Percentiles rank a stretch among this genome's conserved stretches.
phyloP scores from a whole-genome alignment of 139 green algal genomes.

The Medakamo hakoo region DNA sequence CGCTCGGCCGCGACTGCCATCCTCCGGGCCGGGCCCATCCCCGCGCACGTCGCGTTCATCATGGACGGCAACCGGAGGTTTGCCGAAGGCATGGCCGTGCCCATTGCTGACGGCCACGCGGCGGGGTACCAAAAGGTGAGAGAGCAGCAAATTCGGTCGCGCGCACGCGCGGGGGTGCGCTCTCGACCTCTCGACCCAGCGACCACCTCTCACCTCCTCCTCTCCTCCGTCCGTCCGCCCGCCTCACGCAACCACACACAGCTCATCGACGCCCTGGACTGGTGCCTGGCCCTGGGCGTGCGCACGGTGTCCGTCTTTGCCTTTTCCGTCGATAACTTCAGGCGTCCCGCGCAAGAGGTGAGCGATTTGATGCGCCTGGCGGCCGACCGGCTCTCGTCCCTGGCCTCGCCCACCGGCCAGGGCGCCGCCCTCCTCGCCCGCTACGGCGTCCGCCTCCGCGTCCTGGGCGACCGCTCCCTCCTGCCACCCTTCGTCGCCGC shows the following conservation, averaged over 20 bases:
- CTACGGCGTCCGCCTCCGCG: conserved; percentile 45
- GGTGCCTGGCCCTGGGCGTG: conserved; percentile 79
- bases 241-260: conserved; percentile 9
- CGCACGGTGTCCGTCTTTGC: conserved; percentile 73
- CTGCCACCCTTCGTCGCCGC: conserved; percentile 34
- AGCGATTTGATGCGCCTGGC: conserved; percentile 62
- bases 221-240: background rate
- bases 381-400: background rate
- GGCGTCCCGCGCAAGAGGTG: conserved; percentile 55
- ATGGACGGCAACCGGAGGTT: conserved; percentile 94
- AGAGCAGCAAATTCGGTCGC: background rate
- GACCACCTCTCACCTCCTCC: too few relatives aligned
- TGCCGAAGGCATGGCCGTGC: conserved; percentile 28
- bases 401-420: conserved; percentile 22
- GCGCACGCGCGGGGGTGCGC: too few relatives aligned
- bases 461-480: conserved; percentile 61
- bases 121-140: conserved; percentile 40
- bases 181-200: too few relatives aligned
- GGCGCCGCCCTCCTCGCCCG: conserved; percentile 37
- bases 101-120: conserved; percentile 31
- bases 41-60: conserved; percentile 77
- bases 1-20: background rate
- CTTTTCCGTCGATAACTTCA: conserved; percentile 94
- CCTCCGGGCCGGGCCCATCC: conserved; percentile 20
- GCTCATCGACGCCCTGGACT: conserved; percentile 66